These are phyloP conservation scores for Dipodascus geniculatus DNA, from an alignment of 805 yeast species.

Conservation along the genomic window DNA sequence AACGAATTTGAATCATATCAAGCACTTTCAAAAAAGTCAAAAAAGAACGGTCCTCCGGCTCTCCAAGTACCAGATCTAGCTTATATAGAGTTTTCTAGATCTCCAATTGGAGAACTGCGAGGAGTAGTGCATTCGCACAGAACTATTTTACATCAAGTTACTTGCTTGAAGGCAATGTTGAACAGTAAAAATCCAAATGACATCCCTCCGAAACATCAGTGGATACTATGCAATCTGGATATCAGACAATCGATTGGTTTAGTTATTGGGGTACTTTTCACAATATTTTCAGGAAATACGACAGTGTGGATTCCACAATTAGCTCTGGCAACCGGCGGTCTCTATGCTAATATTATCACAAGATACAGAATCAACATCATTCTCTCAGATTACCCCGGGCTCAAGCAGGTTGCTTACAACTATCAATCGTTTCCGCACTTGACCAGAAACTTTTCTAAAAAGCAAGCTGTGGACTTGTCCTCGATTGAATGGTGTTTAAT, in stretches of 20 bases:
- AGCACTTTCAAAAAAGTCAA: conserved; percentile 33
- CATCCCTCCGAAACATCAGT: conserved; percentile 29
- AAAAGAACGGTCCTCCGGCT: conserved; percentile 48
- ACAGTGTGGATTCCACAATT: conserved; percentile 68
- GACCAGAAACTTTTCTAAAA: conserved; percentile 68
- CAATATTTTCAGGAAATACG: conserved; percentile 76
- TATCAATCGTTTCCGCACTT: conserved; percentile 82
- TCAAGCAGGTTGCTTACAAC: conserved; percentile 84
- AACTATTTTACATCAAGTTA: conserved; percentile 82
- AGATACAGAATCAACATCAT: conserved; percentile 59
- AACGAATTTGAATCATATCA: conserved; percentile 73
- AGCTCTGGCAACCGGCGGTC: conserved; percentile 69
- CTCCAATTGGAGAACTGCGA: conserved; percentile 81
- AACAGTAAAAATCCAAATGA: conserved; percentile 30
- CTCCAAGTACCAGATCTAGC: conserved; percentile 74
- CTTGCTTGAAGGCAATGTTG: conserved; percentile 54
- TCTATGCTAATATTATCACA: conserved; percentile 72
- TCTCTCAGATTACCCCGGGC: conserved; percentile 75
- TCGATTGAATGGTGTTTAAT: conserved; percentile 83
- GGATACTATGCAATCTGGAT: conserved; percentile 51
- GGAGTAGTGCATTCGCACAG: conserved; percentile 94
- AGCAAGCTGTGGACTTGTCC: conserved; percentile 63
- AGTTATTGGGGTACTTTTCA: conserved; percentile 68
- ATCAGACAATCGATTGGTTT: conserved; percentile 76
- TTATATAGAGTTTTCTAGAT: conserved; percentile 82